Evolutionary conservation across 2,329 filamentous ascomycete species (phyloP).

Genomic region (Thermothelomyces thermophilus): DNA sequence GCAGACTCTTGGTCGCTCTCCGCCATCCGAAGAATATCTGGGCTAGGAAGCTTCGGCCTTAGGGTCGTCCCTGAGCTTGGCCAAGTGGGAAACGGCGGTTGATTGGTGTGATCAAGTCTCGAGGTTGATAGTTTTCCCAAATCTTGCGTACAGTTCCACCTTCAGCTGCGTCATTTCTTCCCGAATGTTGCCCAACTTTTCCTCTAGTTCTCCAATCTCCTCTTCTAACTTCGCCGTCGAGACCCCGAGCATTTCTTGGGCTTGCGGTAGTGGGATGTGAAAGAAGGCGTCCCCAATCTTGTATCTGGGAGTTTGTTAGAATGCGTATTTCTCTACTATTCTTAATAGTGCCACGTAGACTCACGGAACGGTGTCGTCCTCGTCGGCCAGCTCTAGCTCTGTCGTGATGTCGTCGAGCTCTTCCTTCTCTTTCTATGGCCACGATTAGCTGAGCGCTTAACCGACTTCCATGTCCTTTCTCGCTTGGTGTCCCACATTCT

Average conservation of each 20-base stretch:
- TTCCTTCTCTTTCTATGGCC: conserved; percentile 86
- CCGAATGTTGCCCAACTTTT: conserved; percentile 64
- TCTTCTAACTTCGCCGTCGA: conserved; percentile 68
- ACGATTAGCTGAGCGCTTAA: neutral
- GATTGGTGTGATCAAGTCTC: conserved; percentile 57
- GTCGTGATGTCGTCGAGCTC: conserved; percentile 88
- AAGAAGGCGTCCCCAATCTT: conserved; percentile 97
- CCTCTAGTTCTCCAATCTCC: conserved; percentile 70
- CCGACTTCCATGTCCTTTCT: neutral
- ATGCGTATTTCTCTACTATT: neutral
- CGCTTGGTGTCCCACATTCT: conserved; percentile 50
- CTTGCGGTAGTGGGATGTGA: conserved; percentile 73
- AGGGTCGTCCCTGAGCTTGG: no score
- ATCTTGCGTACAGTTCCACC: conserved; percentile 86
- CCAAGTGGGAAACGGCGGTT: neutral
- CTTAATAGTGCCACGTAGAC: conserved; percentile 28
- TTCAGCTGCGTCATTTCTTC: conserved; percentile 90
- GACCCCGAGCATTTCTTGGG: conserved; percentile 72
- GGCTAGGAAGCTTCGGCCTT: no score
- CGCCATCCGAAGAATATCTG: no score
- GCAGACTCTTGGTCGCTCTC: no score
- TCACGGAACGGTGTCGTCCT: conserved; percentile 88
- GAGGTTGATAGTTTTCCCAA: conserved; percentile 94
- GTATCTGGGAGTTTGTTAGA: conserved; percentile 55
- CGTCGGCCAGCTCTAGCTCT: conserved; percentile 90